These are phyloP conservation scores for Marsdenia floribunda DNA, from an alignment of 257 asterid species.

Conservation along the genomic window DNA sequence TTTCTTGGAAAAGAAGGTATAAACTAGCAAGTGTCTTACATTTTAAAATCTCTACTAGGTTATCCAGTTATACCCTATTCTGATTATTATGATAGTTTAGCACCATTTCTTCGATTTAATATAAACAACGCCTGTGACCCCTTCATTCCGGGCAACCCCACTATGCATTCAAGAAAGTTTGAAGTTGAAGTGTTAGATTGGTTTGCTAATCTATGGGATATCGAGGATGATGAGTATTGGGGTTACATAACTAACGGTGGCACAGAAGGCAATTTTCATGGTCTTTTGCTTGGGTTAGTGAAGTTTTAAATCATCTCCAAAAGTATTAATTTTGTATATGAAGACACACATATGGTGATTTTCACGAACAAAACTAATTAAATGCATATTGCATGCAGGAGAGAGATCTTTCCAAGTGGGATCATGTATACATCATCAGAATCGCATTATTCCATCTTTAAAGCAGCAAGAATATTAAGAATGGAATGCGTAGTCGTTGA, in stretches of 20 bases:
- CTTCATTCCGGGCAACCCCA: constrained; percentile 13
- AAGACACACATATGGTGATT: neutral
- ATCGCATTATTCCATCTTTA: too few relatives aligned
- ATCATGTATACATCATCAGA: too few relatives aligned
- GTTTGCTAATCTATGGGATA: constrained; percentile 26
- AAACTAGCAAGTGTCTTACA: too few relatives aligned
- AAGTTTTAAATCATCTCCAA: too few relatives aligned
- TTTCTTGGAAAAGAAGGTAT: too few relatives aligned
- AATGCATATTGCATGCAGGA: too few relatives aligned
- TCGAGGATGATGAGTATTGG: constrained; percentile 23
- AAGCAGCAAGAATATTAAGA: too few relatives aligned
- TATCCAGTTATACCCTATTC: constrained; percentile 19
- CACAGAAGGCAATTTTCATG: constrained; percentile 29
- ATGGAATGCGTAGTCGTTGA: too few relatives aligned
- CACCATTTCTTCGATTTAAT: constrained; percentile 18
- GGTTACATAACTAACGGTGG: constrained; percentile 29
- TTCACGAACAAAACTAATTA: neutral
- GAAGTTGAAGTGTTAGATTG: constrained; percentile 27
- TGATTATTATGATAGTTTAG: constrained; percentile 15
- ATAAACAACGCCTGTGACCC: constrained; percentile 32
- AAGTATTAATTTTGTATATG: too few relatives aligned
- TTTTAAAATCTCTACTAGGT: constrained; percentile 1
- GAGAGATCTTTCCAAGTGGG: too few relatives aligned
- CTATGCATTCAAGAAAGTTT: constrained; percentile 25
- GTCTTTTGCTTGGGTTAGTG: constrained; percentile 21